Evolutionary conservation across 331 rosid genomes (phyloP).

Genomic region (Quercus tomentella): DNA sequence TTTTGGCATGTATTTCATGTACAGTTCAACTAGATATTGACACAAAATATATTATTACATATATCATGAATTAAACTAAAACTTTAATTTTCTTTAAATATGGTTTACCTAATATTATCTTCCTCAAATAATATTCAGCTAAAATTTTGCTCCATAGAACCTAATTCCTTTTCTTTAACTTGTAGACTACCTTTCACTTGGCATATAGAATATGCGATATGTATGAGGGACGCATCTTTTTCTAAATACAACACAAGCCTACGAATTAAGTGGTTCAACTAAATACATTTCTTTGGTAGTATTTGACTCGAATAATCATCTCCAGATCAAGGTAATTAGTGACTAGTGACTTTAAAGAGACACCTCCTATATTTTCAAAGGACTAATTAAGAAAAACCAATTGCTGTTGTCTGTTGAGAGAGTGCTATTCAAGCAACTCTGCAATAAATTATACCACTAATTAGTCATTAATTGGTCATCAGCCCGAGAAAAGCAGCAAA

Average conservation of each 20-base stretch:
- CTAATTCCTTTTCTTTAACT: background rate
- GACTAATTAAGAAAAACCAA: background rate
- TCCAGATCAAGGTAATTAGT: background rate
- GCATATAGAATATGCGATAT: too few species aligned
- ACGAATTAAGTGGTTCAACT: background rate
- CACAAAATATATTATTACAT: background rate
- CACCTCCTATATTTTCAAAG: background rate
- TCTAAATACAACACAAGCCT: background rate
- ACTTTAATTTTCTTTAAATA: background rate
- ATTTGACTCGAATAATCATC: background rate
- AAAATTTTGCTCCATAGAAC: background rate
- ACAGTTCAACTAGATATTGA: conserved; percentile 4
- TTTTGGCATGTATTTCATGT: background rate
- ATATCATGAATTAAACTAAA: background rate
- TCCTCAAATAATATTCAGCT: background rate
- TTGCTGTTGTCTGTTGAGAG: background rate
- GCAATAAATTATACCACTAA: conserved; percentile 3
- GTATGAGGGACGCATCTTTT: background rate
- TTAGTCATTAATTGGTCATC: conserved; percentile 17
- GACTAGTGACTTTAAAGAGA: background rate
- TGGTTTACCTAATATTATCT: background rate
- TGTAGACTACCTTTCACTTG: background rate
- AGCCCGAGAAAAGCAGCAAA: conserved; percentile 5
- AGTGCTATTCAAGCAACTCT: conserved; percentile 19
- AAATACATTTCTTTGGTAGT: background rate